phyloP scores from a whole-genome alignment of 1,284 basidiomycete genomes.

The Ganoderma multipileum region DNA sequence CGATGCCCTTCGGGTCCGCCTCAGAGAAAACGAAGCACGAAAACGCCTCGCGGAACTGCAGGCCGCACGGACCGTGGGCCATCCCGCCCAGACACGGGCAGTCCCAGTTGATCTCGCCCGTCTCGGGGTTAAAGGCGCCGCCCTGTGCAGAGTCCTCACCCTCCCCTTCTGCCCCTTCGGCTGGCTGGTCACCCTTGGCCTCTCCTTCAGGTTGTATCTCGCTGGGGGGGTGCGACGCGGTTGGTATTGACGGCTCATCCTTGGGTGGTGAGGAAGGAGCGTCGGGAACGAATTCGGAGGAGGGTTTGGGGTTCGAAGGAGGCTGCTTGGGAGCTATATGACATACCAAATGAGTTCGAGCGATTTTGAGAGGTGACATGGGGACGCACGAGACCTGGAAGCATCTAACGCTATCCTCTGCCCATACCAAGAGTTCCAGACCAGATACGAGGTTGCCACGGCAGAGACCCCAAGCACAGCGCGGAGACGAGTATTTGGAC shows the following conservation, averaged over 20 bases:
- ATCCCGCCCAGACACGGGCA: constrained; percentile 98
- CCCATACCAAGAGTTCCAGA: constrained; percentile 44
- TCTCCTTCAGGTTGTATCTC: constrained; percentile 20
- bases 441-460: constrained; percentile 52
- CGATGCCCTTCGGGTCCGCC: constrained; percentile 95
- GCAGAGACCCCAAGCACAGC: constrained; percentile 52
- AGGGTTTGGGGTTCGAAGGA: constrained; percentile 23
- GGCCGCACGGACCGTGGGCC: constrained; percentile 96
- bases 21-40: constrained; percentile 97
- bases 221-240: constrained; percentile 8
- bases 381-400: constrained; percentile 28
- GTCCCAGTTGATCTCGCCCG: constrained; percentile 99
- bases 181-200: constrained; percentile 25
- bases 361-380: neutral
- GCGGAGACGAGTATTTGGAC: constrained; percentile 39
- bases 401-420: constrained; percentile 52
- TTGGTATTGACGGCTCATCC: constrained; percentile 24
- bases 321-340: constrained; percentile 31
- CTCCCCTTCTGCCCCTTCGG: constrained; percentile 42
- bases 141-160: constrained; percentile 33
- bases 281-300: constrained; percentile 24
- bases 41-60: constrained; percentile 95
- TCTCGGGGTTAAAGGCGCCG: constrained; percentile 88
- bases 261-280: constrained; percentile 17
- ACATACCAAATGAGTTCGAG: neutral